These are phyloP conservation scores for Vitis hybrid DNA, from an alignment of 177 flowering plant species.

Conservation along the genomic window DNA sequence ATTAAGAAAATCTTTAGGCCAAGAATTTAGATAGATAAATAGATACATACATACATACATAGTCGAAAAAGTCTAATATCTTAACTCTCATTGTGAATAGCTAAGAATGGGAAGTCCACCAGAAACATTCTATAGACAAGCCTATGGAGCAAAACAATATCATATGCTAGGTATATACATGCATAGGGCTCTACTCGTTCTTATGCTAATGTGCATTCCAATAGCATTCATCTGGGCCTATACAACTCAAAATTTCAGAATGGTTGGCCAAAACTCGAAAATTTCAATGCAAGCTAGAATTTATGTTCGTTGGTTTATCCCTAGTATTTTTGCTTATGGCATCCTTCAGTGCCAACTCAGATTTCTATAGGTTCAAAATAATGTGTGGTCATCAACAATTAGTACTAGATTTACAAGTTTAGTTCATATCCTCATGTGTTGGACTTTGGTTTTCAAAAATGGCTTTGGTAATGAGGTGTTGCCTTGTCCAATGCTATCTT, in stretches of 20 bases:
- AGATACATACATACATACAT: no score
- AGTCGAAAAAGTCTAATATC: neutral
- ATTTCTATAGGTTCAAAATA: slow-evolving; percentile 36
- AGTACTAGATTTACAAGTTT: slow-evolving; percentile 28
- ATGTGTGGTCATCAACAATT: slow-evolving; percentile 30
- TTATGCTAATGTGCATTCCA: slow-evolving; percentile 16
- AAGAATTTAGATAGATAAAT: no score
- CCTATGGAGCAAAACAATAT: slow-evolving; percentile 36
- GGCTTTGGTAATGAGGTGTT: slow-evolving; percentile 36
- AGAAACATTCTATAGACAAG: slow-evolving; percentile 35
- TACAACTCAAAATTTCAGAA: slow-evolving; percentile 9
- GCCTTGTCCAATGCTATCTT: slow-evolving; percentile 40
- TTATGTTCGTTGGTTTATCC: slow-evolving; percentile 24
- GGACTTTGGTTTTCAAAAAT: slow-evolving; percentile 29
- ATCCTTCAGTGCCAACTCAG: slow-evolving; percentile 31
- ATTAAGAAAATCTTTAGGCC: no score
- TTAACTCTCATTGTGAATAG: slow-evolving; percentile 10
- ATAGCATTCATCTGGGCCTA: slow-evolving; percentile 12
- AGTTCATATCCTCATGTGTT: slow-evolving; percentile 32
- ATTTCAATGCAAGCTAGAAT: slow-evolving; percentile 12
- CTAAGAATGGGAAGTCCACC: slow-evolving; percentile 34
- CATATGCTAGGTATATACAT: slow-evolving; percentile 32
- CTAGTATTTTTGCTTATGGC: slow-evolving; percentile 19
- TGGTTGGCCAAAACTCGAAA: slow-evolving; percentile 14
- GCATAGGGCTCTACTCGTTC: slow-evolving; percentile 27